Percentiles rank a stretch among this genome's conserved stretches.
Evolutionary conservation across 2,329 filamentous ascomycete genomes (phyloP).

Genomic region (Fusarium bulbicola): DNA sequence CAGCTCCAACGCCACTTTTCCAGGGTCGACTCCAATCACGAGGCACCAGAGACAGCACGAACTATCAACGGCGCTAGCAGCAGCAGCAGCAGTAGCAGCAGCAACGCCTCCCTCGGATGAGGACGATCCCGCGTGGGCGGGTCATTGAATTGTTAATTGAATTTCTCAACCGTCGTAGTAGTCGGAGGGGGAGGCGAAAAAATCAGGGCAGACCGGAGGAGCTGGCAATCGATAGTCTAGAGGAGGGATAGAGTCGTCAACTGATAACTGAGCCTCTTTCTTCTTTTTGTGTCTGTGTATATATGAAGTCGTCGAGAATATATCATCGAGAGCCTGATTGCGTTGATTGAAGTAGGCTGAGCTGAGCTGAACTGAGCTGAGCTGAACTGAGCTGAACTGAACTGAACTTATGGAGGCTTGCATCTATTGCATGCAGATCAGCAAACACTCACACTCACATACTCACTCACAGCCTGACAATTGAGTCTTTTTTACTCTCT

Average conservation of each 20-base stretch:
- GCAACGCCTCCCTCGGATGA: constrained; percentile 17
- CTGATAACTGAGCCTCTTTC: constrained; percentile 9
- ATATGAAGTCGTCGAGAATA: neutral
- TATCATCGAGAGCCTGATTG: constrained; percentile 2
- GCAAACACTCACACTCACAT: neutral
- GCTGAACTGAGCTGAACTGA: neutral
- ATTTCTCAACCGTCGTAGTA: constrained; percentile 6
- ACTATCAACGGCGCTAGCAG: constrained; percentile 33
- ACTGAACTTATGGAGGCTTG: constrained; percentile 8
- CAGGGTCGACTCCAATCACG: constrained; percentile 33
- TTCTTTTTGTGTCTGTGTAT: neutral
- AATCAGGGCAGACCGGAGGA: neutral
- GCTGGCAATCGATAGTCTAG: constrained; percentile 21
- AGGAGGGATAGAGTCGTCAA: constrained; percentile 9
- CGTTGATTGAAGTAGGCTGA: neutral
- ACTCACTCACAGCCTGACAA: neutral
- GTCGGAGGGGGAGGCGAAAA: constrained; percentile 9
- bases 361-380: neutral
- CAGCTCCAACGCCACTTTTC: constrained; percentile 33
- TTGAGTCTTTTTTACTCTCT: constrained; percentile 3
- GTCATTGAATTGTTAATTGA: constrained; percentile 24
- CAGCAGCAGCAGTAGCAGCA: constrained; percentile 4
- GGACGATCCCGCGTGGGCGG: constrained; percentile 18
- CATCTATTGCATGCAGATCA: constrained; percentile 1
- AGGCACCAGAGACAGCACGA: neutral